Conservation (phyloP, 2,329 filamentous ascomycete genomes). For the Botrytis elliptica region DNA sequence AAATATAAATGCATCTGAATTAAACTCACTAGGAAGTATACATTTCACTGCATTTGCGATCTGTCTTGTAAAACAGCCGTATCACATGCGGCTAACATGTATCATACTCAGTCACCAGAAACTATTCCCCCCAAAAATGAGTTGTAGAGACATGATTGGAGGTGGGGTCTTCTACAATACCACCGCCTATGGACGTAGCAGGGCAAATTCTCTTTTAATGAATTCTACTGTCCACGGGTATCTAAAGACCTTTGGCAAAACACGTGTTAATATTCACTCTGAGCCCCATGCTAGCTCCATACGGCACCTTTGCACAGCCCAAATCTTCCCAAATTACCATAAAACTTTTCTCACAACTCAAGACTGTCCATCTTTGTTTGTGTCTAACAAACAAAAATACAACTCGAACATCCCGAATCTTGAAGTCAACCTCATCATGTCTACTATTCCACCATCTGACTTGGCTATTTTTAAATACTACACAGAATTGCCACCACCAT, state of each 20-base stretch:
- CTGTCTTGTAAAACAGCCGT: background rate
- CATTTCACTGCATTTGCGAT: background rate
- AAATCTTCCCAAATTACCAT: background rate
- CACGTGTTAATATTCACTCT: background rate
- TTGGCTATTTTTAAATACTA: background rate
- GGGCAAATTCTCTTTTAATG: background rate
- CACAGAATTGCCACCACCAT: background rate
- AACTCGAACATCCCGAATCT: background rate
- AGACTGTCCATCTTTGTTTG: background rate
- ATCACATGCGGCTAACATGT: background rate
- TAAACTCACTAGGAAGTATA: background rate
- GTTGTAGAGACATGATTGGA: background rate
- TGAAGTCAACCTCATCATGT: background rate
- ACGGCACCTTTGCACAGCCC: background rate
- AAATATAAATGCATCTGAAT: too few relatives aligned
- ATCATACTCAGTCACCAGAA: too few relatives aligned
- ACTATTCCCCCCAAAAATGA: background rate
- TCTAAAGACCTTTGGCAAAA: background rate
- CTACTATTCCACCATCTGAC: background rate
- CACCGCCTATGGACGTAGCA: accelerated
- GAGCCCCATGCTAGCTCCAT: background rate
- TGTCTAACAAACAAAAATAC: background rate
- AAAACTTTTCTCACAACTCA: background rate
- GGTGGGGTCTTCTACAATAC: accelerated
- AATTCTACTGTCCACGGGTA: background rate